These are phyloP conservation scores for Rubus idaeus DNA, from an alignment of 306 rosid genomes.

Conservation along the genomic window DNA sequence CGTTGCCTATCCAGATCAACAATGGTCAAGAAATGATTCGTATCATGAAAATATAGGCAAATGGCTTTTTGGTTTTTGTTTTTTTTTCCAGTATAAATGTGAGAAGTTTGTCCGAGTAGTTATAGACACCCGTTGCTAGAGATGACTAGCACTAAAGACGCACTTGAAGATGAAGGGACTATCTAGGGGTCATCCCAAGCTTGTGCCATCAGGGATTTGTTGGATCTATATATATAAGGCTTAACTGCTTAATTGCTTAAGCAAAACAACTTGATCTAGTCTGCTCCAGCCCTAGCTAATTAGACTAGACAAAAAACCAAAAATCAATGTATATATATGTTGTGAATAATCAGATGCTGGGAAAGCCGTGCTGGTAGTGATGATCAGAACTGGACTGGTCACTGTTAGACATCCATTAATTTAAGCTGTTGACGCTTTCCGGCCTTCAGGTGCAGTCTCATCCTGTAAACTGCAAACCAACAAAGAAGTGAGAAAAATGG, in stretches of 20 bases:
- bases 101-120: too few relatives aligned
- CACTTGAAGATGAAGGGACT: too few relatives aligned
- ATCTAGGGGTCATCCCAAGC: too few relatives aligned
- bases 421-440: background rate
- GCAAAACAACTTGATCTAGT: background rate
- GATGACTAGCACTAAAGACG: too few relatives aligned
- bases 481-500: background rate
- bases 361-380: background rate
- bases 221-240: background rate
- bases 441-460: background rate
- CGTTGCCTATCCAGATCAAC: background rate
- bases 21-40: background rate
- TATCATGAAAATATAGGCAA: background rate
- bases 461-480: background rate
- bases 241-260: too few relatives aligned
- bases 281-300: background rate
- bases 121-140: background rate
- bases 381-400: constrained; percentile 1
- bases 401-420: background rate
- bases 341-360: background rate
- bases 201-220: too few relatives aligned
- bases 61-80: background rate
- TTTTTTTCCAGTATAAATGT: background rate
- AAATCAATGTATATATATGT: background rate
- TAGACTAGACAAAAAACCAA: background rate